These are phyloP conservation scores for Apodospora peruviana DNA, from an alignment of 495 filamentous ascomycete species.

Conservation along the genomic window DNA sequence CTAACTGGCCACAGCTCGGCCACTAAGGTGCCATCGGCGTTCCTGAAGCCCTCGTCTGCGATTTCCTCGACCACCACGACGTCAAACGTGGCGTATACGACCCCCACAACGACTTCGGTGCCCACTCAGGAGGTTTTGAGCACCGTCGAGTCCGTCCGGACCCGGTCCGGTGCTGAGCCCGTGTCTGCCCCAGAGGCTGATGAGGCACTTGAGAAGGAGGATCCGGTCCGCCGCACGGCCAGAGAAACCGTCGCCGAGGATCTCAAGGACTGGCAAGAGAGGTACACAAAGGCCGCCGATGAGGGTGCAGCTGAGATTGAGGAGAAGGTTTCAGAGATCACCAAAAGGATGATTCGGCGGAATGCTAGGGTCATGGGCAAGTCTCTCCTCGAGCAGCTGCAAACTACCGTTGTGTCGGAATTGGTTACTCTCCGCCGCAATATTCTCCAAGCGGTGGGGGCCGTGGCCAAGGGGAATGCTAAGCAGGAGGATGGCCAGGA, in stretches of 20 bases:
- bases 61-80: constrained; percentile 10
- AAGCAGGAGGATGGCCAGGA: constrained; percentile 55
- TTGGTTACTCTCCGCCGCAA: constrained; percentile 59
- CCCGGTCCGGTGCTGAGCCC: constrained; percentile 15
- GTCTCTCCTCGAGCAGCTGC: constrained; percentile 61
- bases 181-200: constrained; percentile 21
- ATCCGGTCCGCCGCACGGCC: constrained; percentile 38
- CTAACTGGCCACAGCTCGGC: constrained; percentile 5
- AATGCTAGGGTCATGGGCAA: constrained; percentile 52
- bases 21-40: constrained; percentile 22
- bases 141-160: constrained; percentile 14
- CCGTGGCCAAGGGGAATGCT: constrained; percentile 35
- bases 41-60: constrained; percentile 32
- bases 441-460: constrained; percentile 57
- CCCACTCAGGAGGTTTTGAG: neutral
- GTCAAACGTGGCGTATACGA: constrained; percentile 3
- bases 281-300: constrained; percentile 76
- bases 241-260: constrained; percentile 71
- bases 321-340: constrained; percentile 57
- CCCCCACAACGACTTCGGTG: neutral
- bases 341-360: constrained; percentile 49
- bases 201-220: constrained; percentile 27
- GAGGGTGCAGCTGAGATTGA: constrained; percentile 78
- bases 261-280: constrained; percentile 73
- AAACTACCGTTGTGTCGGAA: constrained; percentile 57